Evolutionary conservation across 106 monocot species (phyloP).

Genomic region (Phalaenopsis equestris): DNA sequence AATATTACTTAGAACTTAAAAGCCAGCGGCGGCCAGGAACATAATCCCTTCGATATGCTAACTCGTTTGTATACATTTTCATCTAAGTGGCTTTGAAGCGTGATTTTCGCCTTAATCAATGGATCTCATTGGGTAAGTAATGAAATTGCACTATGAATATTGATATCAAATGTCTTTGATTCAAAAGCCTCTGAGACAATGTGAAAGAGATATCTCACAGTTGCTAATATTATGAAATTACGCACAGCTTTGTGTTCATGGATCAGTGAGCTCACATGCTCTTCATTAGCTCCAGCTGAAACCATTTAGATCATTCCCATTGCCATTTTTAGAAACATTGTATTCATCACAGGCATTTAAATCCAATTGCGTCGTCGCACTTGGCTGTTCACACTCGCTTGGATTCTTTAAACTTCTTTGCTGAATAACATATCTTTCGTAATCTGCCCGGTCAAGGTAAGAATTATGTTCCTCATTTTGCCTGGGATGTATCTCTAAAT

Average conservation of each 20-base stretch:
- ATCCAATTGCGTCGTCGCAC: conserved; percentile 34
- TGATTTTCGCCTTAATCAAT: neutral
- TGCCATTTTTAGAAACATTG: conserved; percentile 19
- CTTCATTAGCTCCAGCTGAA: conserved; percentile 42
- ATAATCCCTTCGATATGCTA: neutral
- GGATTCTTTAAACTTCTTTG: conserved; percentile 19
- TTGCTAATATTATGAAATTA: neutral
- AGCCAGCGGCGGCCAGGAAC: neutral
- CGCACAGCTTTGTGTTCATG: neutral
- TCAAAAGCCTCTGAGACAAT: neutral
- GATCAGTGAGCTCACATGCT: too few species aligned
- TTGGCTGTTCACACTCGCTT: conserved; percentile 16
- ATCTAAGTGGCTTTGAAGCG: neutral
- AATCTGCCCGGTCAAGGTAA: neutral
- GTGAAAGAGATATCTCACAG: neutral
- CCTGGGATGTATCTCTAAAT: too few species aligned
- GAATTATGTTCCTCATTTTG: neutral
- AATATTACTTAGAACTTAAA: neutral
- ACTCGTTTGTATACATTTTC: neutral
- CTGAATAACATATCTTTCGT: conserved; percentile 1
- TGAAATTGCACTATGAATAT: neutral
- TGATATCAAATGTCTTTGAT: neutral
- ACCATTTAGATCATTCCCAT: conserved; percentile 67
- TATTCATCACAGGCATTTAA: conserved; percentile 39
- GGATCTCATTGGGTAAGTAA: neutral